Evolutionary conservation across 306 rosid genomes (phyloP).

Genomic region (Rubus parviflorus): DNA sequence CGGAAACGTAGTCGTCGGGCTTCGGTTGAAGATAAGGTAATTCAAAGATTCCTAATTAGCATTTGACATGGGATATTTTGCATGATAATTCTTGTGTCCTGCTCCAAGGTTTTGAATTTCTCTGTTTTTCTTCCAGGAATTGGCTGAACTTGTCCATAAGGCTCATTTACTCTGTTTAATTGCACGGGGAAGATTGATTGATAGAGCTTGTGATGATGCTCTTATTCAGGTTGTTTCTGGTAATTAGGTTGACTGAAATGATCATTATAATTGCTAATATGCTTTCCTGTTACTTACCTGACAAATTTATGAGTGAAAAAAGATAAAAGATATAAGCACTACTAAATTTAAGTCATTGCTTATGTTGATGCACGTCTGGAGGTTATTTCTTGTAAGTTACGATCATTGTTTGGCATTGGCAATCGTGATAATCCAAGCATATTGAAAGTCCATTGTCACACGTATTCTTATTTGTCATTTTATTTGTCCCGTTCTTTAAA

Average conservation of each 20-base stretch:
- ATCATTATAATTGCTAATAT: neutral
- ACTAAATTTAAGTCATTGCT: slow-evolving; percentile 23
- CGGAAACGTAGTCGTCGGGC: slow-evolving; percentile 58
- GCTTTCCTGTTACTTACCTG: neutral
- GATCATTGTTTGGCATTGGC: neutral
- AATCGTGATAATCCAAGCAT: neutral
- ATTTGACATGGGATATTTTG: slow-evolving; percentile 27
- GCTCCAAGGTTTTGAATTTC: slow-evolving; percentile 12
- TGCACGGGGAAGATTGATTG: slow-evolving; percentile 87
- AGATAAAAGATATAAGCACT: neutral
- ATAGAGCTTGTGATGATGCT: slow-evolving; percentile 78
- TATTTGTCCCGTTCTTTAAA: neutral
- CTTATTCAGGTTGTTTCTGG: slow-evolving; percentile 68
- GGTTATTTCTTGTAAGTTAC: slow-evolving; percentile 34
- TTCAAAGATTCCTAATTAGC: slow-evolving; percentile 17
- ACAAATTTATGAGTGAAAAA: neutral
- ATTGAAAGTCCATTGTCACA: neutral
- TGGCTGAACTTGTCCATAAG: slow-evolving; percentile 84
- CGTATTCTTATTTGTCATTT: slow-evolving; percentile 1
- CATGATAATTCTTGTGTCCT: slow-evolving; percentile 28
- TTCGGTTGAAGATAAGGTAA: slow-evolving; percentile 84
- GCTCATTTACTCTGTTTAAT: slow-evolving; percentile 92
- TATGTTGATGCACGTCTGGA: slow-evolving; percentile 72
- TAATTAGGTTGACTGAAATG: slow-evolving; percentile 13
- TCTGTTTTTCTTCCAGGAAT: slow-evolving; percentile 44